Evolutionary conservation across 2,329 filamentous ascomycete species (phyloP).

Genomic region (Chrysosporium keratinophilum): DNA sequence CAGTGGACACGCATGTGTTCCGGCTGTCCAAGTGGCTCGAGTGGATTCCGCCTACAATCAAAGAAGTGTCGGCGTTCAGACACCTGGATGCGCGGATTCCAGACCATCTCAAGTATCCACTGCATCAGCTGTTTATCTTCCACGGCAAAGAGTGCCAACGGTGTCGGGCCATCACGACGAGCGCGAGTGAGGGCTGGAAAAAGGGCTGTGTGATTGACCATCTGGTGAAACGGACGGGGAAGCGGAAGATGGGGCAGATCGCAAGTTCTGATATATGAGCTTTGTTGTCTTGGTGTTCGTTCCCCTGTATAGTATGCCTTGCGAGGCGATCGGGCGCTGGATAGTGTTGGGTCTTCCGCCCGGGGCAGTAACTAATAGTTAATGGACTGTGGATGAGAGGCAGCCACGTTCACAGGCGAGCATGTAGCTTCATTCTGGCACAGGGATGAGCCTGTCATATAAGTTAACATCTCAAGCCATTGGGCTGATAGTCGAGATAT

Average conservation of each 20-base stretch:
- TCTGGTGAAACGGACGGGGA: constrained; percentile 48
- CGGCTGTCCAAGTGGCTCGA: constrained; percentile 52
- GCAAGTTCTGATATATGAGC: too few relatives aligned
- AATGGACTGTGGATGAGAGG: too few relatives aligned
- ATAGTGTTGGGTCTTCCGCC: too few relatives aligned
- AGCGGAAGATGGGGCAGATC: constrained; percentile 29
- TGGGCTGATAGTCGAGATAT: too few relatives aligned
- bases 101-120: constrained; percentile 52
- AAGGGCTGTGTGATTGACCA: constrained; percentile 55
- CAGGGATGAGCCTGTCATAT: too few relatives aligned
- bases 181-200: constrained; percentile 53
- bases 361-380: too few relatives aligned
- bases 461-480: too few relatives aligned
- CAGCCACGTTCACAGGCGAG: too few relatives aligned
- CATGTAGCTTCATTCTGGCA: too few relatives aligned
- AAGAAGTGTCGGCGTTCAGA: constrained; percentile 43
- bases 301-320: neutral
- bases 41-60: constrained; percentile 47
- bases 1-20: constrained; percentile 58
- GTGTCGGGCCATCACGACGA: constrained; percentile 51
- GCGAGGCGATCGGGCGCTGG: too few relatives aligned
- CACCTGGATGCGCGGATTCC: constrained; percentile 53
- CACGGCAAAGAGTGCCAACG: constrained; percentile 53
- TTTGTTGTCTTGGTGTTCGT: too few relatives aligned
- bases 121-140: constrained; percentile 52